Percentiles rank a stretch among this genome's conserved stretches.
Evolutionary conservation across 225 moss, liverwort and hornwort species (phyloP).

Genomic region (Climacium dendroides): DNA sequence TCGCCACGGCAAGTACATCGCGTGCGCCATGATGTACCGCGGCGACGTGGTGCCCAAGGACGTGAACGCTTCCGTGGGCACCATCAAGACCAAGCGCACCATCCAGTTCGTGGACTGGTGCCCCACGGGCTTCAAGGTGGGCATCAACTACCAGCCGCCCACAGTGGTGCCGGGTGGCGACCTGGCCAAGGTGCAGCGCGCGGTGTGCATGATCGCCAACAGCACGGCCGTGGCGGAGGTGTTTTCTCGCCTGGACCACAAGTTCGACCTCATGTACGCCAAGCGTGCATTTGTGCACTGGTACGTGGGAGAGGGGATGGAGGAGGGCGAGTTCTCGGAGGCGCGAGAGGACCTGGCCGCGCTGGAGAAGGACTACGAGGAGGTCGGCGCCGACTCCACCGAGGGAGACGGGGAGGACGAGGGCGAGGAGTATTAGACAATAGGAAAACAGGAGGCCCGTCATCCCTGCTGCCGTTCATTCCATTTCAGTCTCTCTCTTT

Average conservation of each 20-base stretch:
- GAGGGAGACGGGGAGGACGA: neutral
- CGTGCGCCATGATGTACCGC: constrained; percentile 68
- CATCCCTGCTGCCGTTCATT: neutral
- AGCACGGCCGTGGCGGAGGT: constrained; percentile 37
- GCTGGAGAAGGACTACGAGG: neutral
- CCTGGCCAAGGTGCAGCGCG: constrained; percentile 39
- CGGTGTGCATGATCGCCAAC: constrained; percentile 46
- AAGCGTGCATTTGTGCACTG: constrained; percentile 43
- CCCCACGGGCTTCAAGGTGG: constrained; percentile 37
- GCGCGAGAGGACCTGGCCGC: neutral
- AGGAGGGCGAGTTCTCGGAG: neutral
- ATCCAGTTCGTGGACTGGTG: constrained; percentile 56
- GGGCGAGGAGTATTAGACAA: neutral
- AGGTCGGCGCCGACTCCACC: neutral
- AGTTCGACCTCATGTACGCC: constrained; percentile 41
- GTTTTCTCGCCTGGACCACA: constrained; percentile 39
- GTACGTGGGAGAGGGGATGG: constrained; percentile 14
- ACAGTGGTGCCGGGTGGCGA: constrained; percentile 37
- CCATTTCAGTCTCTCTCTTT: neutral
- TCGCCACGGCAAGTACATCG: constrained; percentile 59
- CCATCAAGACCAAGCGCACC: constrained; percentile 41
- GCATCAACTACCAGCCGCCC: constrained; percentile 38
- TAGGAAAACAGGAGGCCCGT: neutral
- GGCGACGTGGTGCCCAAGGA: constrained; percentile 62
- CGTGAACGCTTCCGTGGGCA: constrained; percentile 11